Evolutionary conservation across 1,284 basidiomycete species (phyloP), one percentile per base, ranked within the genome.

Genomic region (Boletus smithii): DNA sequence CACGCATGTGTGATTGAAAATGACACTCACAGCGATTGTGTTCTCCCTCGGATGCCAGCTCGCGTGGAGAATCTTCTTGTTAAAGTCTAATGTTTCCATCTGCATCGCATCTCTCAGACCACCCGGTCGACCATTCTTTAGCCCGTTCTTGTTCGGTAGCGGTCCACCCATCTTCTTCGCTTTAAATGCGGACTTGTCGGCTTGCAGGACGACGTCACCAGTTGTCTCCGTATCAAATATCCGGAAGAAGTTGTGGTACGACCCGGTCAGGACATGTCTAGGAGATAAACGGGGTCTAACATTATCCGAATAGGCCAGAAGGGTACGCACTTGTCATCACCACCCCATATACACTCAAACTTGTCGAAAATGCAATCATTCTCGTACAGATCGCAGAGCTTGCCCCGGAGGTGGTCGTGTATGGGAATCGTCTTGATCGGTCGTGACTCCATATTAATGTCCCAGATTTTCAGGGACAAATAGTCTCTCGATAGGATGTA

Each of bases 331-430:
- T 88, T 85, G 69, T 95, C 93, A 65, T 95, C 90, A 30, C 95
- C 94, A 57, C 90, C 89, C 84, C 93, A 97, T 23, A 91, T 88
- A 67, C 94, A 97, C 72, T 97, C 97, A 59, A 99, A 99, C 72
- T 99, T 99, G 79, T 99, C 97, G 69, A 99, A 99, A 68, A 99
- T 99, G 71, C 95, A 98, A 68, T 99, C 97, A 66, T 99, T 99
- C 75, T 99, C 97, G 68, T 99, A 99, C 54, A 99, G 72, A 69
- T 99, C 97, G 70, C 97, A 99, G 10, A 99, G 81, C 71, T 99
- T 99, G 49, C 91, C 90, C 45, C 95, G 86, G 34, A 99, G 77
- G 69, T 99, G 97, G 62, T 99, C 97, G 65, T 99, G 97, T 59
- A 99, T 99, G 47, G 92, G 91, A 69, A 99, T 99, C 7, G 95